phyloP scores from a whole-genome alignment of 352 stramenopile species.

The Peronospora destructor region DNA sequence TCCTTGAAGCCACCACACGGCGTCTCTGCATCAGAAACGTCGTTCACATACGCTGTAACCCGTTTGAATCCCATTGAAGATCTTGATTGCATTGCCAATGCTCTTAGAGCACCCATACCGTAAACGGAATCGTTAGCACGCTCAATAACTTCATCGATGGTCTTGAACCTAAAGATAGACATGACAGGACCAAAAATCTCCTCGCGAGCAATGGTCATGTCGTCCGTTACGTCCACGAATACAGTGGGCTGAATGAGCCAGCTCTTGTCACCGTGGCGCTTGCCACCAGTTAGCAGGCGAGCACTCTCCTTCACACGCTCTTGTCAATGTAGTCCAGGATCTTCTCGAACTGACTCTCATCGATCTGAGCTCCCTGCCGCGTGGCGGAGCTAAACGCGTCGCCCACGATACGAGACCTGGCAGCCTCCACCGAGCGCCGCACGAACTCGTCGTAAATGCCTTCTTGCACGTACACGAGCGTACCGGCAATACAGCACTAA shows the following conservation, averaged over 20 bases:
- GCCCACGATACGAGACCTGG: constrained; percentile 47
- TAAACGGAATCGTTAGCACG: constrained; percentile 84
- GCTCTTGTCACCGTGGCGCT: constrained; percentile 47
- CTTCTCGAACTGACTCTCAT: constrained; percentile 69
- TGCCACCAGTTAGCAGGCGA: constrained; percentile 72
- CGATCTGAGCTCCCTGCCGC: constrained; percentile 54
- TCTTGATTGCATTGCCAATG: constrained; percentile 77
- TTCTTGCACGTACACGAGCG: constrained; percentile 86
- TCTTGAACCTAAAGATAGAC: constrained; percentile 85
- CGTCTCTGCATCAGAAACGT: constrained; percentile 80
- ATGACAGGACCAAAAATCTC: constrained; percentile 92
- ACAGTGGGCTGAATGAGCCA: constrained; percentile 92
- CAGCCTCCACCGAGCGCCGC: constrained; percentile 39
- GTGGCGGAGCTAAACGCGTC: constrained; percentile 40
- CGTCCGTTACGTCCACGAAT: constrained; percentile 69
- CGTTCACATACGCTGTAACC: constrained; percentile 93
- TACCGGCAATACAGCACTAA: constrained; percentile 82
- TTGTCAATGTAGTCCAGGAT: constrained; percentile 80
- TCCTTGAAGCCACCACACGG: constrained; percentile 87
- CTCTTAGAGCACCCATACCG: constrained; percentile 81
- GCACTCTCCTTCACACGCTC: constrained; percentile 83
- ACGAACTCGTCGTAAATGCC: constrained; percentile 87
- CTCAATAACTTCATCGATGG: constrained; percentile 81
- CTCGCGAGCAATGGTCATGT: constrained; percentile 87
- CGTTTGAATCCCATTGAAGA: constrained; percentile 82